Percentiles rank a stretch among this genome's conserved stretches.
These are phyloP conservation scores for Camellia oleifera DNA, from an alignment of 179 eudicot species.

Conservation along the genomic window DNA sequence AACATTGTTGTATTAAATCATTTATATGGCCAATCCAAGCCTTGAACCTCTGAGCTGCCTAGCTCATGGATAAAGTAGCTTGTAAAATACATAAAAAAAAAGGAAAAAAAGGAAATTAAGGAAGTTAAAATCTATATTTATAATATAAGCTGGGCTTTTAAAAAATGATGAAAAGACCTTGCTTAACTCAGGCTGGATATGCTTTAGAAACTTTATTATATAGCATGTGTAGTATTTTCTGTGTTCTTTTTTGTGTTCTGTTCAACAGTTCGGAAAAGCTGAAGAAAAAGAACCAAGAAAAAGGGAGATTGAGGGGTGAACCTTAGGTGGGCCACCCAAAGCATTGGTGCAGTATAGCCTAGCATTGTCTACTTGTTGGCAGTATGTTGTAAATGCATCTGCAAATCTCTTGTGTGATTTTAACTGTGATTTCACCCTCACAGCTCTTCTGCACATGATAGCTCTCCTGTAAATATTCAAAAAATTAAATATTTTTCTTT, in stretches of 20 bases:
- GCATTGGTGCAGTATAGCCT: slow-evolving; percentile 85
- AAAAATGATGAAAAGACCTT: background rate
- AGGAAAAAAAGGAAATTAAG: background rate
- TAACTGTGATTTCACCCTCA: slow-evolving; percentile 90
- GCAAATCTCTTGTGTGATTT: slow-evolving; percentile 99
- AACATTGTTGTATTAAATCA: background rate
- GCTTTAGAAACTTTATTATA: background rate
- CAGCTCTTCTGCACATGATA: slow-evolving; percentile 90
- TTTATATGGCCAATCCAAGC: background rate
- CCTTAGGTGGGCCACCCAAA: slow-evolving; percentile 96
- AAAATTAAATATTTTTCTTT: background rate
- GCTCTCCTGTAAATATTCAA: slow-evolving; percentile 66
- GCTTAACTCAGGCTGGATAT: background rate
- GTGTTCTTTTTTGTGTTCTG: background rate
- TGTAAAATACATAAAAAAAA: too few species aligned
- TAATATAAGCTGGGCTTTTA: background rate
- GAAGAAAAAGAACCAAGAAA: slow-evolving; percentile 8
- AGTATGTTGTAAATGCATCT: slow-evolving; percentile 75
- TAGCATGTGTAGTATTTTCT: background rate
- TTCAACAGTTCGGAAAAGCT: background rate
- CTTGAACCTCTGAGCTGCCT: slow-evolving; percentile 5
- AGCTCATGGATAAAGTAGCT: background rate
- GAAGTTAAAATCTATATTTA: too few species aligned
- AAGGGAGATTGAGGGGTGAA: slow-evolving; percentile 20
- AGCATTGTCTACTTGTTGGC: slow-evolving; percentile 91